Conservation (phyloP, 768 basidiomycete genomes). For the Gelatoporia subvermispora region DNA sequence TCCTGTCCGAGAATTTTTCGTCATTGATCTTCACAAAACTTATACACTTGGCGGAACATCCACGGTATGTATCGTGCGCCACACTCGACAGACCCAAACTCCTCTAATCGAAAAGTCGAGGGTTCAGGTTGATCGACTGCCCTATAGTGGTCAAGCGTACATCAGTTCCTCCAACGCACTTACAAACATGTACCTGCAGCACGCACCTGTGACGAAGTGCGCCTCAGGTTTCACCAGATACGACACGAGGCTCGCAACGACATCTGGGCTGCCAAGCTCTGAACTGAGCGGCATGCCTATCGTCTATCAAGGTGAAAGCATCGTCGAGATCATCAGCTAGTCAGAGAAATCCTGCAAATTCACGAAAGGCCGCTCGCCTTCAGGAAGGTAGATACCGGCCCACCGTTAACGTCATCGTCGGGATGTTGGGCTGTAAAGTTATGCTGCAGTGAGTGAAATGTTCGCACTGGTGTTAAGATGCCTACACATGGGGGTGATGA, state of each 20-base stretch:
- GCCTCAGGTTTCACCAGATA: slow-evolving; percentile 19
- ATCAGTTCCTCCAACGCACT: too few species aligned
- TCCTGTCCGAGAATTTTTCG: too few species aligned
- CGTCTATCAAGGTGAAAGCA: neutral
- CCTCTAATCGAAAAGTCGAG: too few species aligned
- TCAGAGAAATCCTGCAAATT: too few species aligned
- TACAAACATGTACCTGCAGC: too few species aligned
- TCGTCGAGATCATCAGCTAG: neutral
- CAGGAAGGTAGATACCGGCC: neutral
- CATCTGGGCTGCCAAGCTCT: slow-evolving; percentile 2
- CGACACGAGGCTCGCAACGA: slow-evolving; percentile 17
- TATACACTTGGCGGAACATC: too few species aligned
- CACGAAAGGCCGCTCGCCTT: neutral
- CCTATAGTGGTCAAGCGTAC: too few species aligned
- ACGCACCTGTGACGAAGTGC: slow-evolving; percentile 14
- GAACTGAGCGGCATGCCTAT: neutral
- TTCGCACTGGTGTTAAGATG: too few species aligned
- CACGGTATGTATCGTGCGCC: too few species aligned
- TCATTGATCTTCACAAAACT: too few species aligned
- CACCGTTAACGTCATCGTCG: slow-evolving; percentile 8
- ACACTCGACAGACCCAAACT: too few species aligned
- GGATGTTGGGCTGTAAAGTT: neutral
- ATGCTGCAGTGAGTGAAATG: neutral
- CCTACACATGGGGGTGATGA: slow-evolving; percentile 14
- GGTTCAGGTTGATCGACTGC: too few species aligned